Evolutionary conservation across 75 land plant genomes (phyloP), one percentile per base, ranked within the genome.

Genomic region (Ceratopteris richardii): DNA sequence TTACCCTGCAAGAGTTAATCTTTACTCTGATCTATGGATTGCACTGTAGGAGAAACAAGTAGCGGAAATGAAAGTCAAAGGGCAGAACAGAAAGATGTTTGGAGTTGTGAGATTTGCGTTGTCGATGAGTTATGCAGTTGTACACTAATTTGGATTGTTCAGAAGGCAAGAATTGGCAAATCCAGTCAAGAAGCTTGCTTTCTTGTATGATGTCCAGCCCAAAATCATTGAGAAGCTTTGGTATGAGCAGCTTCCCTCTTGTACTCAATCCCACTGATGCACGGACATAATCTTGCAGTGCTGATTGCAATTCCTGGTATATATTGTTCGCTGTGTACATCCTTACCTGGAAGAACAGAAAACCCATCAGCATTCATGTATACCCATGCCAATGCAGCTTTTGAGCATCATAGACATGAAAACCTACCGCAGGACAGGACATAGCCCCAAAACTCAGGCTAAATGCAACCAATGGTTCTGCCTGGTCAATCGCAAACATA

Each of bases 401-500:
- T 40, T 14, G 9, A 14, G 13, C 42, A 14, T 10, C 14, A 10
- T 14, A 40, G 9, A 14, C 9, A 40, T 40, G 42, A 40, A 10
- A 40, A 40, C 14, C 13, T 82, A 89, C 95, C 72, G 87, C 87
- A 18, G 91, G 91, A 13, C 84, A 89, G 40, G 95, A 89, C 52
- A 71, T 71, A 57, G 74, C 70, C 48, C 95, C 95, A 75, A 77
- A 74, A 64, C 90, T 89, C 24, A 89, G 70, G 51, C 83, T 92
- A 75, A 89, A 89, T 29, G 63, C 47, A 39, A 82, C 71, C 24
- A 80, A 81, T 19, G 95, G 83, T 57, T 87, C 87, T 27, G 63
- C 48, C 28, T 43, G 54, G 31, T 64, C 71, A 25, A 87, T 65
- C 11, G 76, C 75, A 67, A 68, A 80, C 51, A 70, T 80, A 31